Evolutionary conservation across 257 asterid genomes (phyloP).

Genomic region (Przewalskia tangutica): DNA sequence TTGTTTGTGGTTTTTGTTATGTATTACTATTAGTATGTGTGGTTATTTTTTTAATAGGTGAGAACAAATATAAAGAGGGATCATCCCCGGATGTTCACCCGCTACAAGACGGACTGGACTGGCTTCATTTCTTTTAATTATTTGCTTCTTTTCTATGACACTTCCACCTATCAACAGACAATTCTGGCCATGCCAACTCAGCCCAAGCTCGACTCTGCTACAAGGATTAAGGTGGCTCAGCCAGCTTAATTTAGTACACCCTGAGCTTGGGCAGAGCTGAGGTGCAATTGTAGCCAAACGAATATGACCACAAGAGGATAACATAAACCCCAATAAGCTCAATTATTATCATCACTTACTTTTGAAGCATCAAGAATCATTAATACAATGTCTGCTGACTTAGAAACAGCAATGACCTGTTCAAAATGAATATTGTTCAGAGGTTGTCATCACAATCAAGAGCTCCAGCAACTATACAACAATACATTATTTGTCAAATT

Average conservation of each 20-base stretch:
- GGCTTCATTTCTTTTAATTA: background rate
- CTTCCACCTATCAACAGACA: background rate
- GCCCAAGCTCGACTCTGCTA: background rate
- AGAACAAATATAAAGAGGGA: background rate
- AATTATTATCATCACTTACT: conserved; percentile 24
- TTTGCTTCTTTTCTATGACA: background rate
- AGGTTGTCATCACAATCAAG: conserved; percentile 9
- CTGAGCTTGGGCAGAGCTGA: background rate
- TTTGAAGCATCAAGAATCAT: conserved; percentile 73
- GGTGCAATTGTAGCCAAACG: background rate
- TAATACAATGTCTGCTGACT: conserved; percentile 91
- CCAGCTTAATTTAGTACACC: background rate
- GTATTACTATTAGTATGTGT: background rate
- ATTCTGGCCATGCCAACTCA: background rate
- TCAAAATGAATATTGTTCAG: conserved; percentile 10
- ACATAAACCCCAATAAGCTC: background rate
- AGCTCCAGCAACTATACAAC: background rate
- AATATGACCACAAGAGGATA: background rate
- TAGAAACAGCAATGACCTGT: conserved; percentile 95
- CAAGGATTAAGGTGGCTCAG: background rate
- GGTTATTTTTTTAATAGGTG: background rate
- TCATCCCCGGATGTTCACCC: background rate
- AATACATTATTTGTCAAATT: background rate
- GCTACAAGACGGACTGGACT: background rate
- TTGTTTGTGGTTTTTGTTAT: background rate